Conservation (phyloP, 768 basidiomycete genomes). For the Phlebiopsis flavidoalba region DNA sequence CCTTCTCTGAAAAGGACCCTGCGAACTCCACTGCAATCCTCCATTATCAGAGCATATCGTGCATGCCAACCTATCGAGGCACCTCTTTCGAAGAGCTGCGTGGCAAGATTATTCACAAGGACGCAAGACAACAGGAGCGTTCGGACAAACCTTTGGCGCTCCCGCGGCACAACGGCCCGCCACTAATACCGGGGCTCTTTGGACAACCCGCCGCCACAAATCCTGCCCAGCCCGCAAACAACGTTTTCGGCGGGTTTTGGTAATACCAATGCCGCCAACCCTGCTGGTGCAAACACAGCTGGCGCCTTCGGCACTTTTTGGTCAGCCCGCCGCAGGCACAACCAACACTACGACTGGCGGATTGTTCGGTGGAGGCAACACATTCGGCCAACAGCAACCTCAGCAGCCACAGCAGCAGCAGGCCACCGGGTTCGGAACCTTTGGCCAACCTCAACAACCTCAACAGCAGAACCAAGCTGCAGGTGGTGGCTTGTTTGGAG, state of each 20-base stretch:
- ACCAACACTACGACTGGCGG: constrained; percentile 14
- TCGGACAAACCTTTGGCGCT: constrained; percentile 31
- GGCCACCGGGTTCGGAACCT: constrained; percentile 18
- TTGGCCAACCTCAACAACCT: constrained; percentile 24
- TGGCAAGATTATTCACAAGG: constrained; percentile 43
- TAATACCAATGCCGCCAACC: constrained; percentile 18
- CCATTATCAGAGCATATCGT: constrained; percentile 79
- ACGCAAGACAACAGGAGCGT: constrained; percentile 36
- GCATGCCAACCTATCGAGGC: constrained; percentile 73
- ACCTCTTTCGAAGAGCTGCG: constrained; percentile 61
- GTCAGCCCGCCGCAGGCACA: constrained; percentile 19
- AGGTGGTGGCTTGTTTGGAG: constrained; percentile 2
- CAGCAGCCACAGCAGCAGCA: constrained; percentile 27
- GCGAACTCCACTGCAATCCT: constrained; percentile 38
- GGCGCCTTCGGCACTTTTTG: constrained; percentile 27
- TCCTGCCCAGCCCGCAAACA: constrained; percentile 23
- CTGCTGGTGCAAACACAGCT: constrained; percentile 18
- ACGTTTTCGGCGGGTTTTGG: constrained; percentile 25
- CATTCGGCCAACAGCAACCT: constrained; percentile 29
- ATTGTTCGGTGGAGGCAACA: constrained; percentile 25
- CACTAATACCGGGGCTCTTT: constrained; percentile 21
- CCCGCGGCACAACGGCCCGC: constrained; percentile 20
- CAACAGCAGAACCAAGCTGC: constrained; percentile 5
- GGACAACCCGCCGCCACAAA: constrained; percentile 24
- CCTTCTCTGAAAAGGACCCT: constrained; percentile 63